Evolutionary conservation across 2,329 filamentous ascomycete genomes (phyloP).

Genomic region (Dactylellina cionopaga): DNA sequence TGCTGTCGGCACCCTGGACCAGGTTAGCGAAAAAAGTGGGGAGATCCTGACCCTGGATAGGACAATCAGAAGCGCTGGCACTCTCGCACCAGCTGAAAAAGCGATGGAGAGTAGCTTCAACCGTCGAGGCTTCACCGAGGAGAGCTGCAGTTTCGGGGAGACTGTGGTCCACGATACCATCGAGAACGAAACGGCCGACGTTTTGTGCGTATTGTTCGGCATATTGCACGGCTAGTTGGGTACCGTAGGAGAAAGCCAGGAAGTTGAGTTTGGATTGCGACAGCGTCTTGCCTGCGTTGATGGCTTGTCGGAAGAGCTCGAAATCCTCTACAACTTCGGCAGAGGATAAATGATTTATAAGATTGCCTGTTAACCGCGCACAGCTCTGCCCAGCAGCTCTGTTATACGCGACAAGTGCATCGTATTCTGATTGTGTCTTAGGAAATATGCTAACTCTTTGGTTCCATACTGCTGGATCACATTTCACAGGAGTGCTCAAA

Average conservation of each 20-base stretch:
- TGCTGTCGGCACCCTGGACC: conserved; percentile 57
- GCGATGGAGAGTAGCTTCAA: conserved; percentile 59
- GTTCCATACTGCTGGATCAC: conserved; percentile 61
- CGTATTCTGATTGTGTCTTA: conserved; percentile 60
- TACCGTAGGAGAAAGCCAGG: conserved; percentile 64
- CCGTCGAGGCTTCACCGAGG: conserved; percentile 60
- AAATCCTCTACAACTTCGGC: conserved; percentile 59
- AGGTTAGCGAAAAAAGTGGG: conserved; percentile 57
- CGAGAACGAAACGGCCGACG: conserved; percentile 62
- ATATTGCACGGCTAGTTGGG: conserved; percentile 63
- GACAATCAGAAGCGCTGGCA: conserved; percentile 55
- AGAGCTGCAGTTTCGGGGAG: conserved; percentile 60
- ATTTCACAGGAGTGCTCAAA: conserved; percentile 61
- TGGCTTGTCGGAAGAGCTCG: conserved; percentile 59
- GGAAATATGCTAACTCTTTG: conserved; percentile 60
- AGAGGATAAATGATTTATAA: conserved; percentile 60
- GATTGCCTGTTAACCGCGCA: conserved; percentile 59
- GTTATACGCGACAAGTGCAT: conserved; percentile 61
- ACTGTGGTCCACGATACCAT: conserved; percentile 63
- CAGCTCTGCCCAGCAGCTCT: conserved; percentile 62
- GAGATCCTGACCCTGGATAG: conserved; percentile 58
- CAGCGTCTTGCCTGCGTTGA: conserved; percentile 57
- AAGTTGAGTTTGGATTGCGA: conserved; percentile 59
- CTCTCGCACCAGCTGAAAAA: conserved; percentile 61
- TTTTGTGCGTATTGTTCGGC: conserved; percentile 63